Evolutionary conservation across 148 eudicot genomes (phyloP).

Genomic region (Camellia lanceoleosa): DNA sequence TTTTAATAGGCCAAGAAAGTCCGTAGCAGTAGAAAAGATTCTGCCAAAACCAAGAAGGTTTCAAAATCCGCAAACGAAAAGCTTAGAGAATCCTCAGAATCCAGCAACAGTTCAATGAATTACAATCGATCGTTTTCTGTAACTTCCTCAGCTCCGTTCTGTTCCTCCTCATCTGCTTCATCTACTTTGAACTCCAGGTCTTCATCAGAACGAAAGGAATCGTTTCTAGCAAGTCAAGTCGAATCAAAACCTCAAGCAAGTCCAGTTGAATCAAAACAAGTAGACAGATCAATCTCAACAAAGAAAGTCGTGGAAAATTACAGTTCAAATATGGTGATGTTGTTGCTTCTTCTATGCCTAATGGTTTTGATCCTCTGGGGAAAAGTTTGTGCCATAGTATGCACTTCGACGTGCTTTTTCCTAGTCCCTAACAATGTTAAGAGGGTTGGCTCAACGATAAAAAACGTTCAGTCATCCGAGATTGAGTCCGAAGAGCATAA

Average conservation of each 20-base stretch:
- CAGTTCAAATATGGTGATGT: conserved; percentile 6
- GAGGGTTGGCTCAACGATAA: background rate
- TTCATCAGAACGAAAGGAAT: background rate
- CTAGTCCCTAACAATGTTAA: conserved; percentile 3
- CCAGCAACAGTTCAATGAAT: background rate
- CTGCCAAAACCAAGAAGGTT: background rate
- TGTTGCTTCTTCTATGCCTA: conserved; percentile 22
- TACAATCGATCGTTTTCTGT: background rate
- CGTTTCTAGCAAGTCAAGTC: background rate
- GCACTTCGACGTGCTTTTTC: conserved; percentile 27
- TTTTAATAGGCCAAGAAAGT: conserved; percentile 19
- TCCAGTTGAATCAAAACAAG: background rate
- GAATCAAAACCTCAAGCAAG: background rate
- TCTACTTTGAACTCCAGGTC: background rate
- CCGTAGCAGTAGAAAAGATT: conserved; percentile 10
- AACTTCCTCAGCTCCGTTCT: background rate
- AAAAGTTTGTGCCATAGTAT: conserved; percentile 28
- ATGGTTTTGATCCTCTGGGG: conserved; percentile 26
- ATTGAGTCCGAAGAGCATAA: conserved; percentile 18
- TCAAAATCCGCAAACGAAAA: background rate
- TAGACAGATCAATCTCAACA: background rate
- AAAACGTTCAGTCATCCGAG: background rate
- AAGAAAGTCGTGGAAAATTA: background rate
- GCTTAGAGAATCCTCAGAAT: background rate
- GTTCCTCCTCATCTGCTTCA: background rate